Evolutionary conservation across 345 rosid genomes (phyloP).

Genomic region (Lumnitzera littorea): DNA sequence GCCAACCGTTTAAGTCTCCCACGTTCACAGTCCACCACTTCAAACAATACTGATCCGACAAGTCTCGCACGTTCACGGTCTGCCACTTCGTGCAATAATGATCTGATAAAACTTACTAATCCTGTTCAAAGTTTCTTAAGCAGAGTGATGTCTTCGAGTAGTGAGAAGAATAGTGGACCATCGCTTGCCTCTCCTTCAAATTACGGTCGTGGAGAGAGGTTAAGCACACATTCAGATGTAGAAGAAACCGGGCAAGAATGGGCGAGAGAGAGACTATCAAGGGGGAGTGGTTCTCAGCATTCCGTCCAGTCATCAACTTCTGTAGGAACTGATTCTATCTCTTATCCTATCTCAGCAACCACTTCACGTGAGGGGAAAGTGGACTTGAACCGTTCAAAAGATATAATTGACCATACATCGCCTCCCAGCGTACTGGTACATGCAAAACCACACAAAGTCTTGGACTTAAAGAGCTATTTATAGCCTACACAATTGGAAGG

Average conservation of each 20-base stretch:
- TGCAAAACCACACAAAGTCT: conserved; percentile 1
- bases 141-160: conserved; percentile 25
- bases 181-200: conserved; percentile 11
- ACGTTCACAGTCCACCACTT: conserved; percentile 3
- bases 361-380: conserved; percentile 21
- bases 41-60: conserved; percentile 22
- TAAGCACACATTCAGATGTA: conserved; percentile 15
- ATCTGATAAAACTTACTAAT: conserved; percentile 29
- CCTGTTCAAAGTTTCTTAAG: conserved; percentile 35
- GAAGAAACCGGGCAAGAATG: conserved; percentile 37
- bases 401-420: conserved; percentile 29
- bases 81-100: conserved; percentile 19
- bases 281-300: conserved; percentile 26
- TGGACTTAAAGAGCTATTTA: not conserved
- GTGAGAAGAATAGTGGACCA: conserved; percentile 20
- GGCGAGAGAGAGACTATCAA: conserved; percentile 24
- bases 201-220: conserved; percentile 16
- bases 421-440: conserved; percentile 54
- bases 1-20: no score
- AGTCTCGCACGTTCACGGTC: conserved; percentile 34
- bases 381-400: conserved; percentile 16
- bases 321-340: conserved; percentile 16
- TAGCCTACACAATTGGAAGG: not conserved
- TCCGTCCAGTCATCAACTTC: conserved; percentile 27
- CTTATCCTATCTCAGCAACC: conserved; percentile 14